Percentiles rank a stretch among this genome's conserved stretches.
phyloP scores from a whole-genome alignment of 495 filamentous ascomycete genomes.

The Bryoglossum gracile region DNA sequence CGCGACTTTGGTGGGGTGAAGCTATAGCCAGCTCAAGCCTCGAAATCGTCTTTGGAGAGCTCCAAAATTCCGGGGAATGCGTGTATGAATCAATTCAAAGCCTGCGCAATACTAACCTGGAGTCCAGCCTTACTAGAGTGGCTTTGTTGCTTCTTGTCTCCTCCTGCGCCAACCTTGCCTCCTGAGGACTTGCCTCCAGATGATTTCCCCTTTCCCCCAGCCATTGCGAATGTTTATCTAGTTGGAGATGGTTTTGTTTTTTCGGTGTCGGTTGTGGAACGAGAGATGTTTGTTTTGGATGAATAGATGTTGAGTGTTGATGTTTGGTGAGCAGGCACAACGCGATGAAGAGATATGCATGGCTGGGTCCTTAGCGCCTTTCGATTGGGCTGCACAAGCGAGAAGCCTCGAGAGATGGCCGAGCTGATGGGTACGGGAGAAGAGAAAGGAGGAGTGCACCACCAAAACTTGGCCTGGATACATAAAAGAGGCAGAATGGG shows the following conservation, averaged over 20 bases:
- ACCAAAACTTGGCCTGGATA: slow-evolving; percentile 1
- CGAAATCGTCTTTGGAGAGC: neutral
- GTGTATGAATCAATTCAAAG: neutral
- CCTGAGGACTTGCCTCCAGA: slow-evolving; percentile 81
- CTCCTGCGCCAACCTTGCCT: slow-evolving; percentile 75
- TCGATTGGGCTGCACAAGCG: slow-evolving; percentile 18
- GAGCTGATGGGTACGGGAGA: neutral
- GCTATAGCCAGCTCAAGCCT: neutral
- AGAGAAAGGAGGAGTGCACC: slow-evolving; percentile 12
- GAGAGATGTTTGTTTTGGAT: slow-evolving; percentile 17
- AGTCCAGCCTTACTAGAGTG: slow-evolving; percentile 97
- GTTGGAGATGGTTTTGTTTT: neutral
- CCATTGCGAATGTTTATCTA: slow-evolving; percentile 41
- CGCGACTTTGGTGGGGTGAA: slow-evolving; percentile 25
- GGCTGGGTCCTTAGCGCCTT: slow-evolving; percentile 11
- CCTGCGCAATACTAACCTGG: slow-evolving; percentile 65
- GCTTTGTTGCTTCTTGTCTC: slow-evolving; percentile 89
- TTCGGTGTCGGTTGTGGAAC: neutral
- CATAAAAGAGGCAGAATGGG: neutral
- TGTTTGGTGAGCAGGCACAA: slow-evolving; percentile 24
- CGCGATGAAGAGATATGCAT: slow-evolving; percentile 19
- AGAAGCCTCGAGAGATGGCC: slow-evolving; percentile 2
- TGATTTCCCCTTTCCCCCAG: slow-evolving; percentile 91
- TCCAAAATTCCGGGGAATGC: neutral
- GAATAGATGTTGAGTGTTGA: slow-evolving; percentile 11